Evolutionary conservation across 2,329 filamentous ascomycete genomes (phyloP), one percentile per base, ranked within the genome.

Genomic region (Epichloe typhina): DNA sequence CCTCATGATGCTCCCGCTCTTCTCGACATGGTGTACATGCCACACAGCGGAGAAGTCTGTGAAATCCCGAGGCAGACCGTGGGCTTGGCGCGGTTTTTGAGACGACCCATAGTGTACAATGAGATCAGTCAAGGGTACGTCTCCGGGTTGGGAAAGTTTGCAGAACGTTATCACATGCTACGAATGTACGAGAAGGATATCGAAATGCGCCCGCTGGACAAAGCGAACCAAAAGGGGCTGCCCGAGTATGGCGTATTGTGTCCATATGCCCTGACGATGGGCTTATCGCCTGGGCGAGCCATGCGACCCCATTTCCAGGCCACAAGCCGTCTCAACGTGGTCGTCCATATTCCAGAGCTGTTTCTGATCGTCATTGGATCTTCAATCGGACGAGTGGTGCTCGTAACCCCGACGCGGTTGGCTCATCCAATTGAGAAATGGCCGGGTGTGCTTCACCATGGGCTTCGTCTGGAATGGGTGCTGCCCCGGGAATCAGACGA

Each of bases 321-420:
- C 11, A 71, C 61, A 49, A 70, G 59, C 50, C 60, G 55, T 43
- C 54, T 87, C 21, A 82, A 76, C 65, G 80, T 86, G 72, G 65
- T 80, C 38, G 67, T 75, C 0, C 73, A 82, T 47, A 79, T 90
- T 1, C 83, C 83, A 0, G 81, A 86, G 57, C 69, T 93, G 1
- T 82, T 74, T n/a, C 69, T 89, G 13, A 75, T 89, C 8, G 70
- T 87, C 3, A 68, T 83, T 1, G 86, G 76, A 0, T 83, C 81
- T 11, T 75, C 81, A n/a, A 76, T 75, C 46, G 86, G 86, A 0
- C 74, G 80, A 8, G 84, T 80, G 0, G 73, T 76, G 1, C 67
- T 91, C 1, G 63, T 88, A 26, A 86, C 83, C 1, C 66, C 71
- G n/a, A 70, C 61, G 46, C 63, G 62, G 54, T 64, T 59, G 61